Evolutionary conservation across 108 stramenopile genomes (phyloP).

Genomic region (Cyclotella kingstonii): DNA sequence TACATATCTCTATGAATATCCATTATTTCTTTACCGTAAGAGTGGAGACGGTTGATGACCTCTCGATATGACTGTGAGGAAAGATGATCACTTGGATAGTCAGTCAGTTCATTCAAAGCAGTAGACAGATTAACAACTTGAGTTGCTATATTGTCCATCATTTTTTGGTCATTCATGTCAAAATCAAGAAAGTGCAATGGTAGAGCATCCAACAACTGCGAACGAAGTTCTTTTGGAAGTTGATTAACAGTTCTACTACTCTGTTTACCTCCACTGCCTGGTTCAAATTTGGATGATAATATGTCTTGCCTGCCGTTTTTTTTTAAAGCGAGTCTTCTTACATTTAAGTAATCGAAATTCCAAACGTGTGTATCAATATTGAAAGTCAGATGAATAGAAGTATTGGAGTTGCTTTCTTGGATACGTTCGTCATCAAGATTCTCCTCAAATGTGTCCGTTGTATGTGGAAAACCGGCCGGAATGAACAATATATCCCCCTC

Average conservation of each 20-base stretch:
- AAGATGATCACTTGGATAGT: slow-evolving; percentile 15
- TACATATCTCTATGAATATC: slow-evolving; percentile 86
- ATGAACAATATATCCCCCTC: slow-evolving; percentile 86
- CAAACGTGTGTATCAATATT: slow-evolving; percentile 92
- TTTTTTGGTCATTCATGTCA: slow-evolving; percentile 6
- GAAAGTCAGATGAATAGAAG: slow-evolving; percentile 86
- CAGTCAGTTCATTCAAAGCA: slow-evolving; percentile 51
- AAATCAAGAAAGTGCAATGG: slow-evolving; percentile 65
- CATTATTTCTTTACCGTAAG: slow-evolving; percentile 60
- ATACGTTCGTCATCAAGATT: slow-evolving; percentile 31
- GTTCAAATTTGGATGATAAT: slow-evolving; percentile 24
- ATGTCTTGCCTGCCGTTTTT: slow-evolving; percentile 53
- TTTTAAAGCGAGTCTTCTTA: slow-evolving; percentile 59
- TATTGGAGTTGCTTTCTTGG: slow-evolving; percentile 44
- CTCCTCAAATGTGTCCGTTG: slow-evolving; percentile 74
- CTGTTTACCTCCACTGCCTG: too few relatives aligned
- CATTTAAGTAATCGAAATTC: slow-evolving; percentile 82
- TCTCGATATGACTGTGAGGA: slow-evolving; percentile 50
- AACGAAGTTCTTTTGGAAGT: slow-evolving; percentile 46
- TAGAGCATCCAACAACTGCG: slow-evolving; percentile 51
- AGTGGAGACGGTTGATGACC: slow-evolving; percentile 54
- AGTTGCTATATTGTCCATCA: slow-evolving; percentile 36
- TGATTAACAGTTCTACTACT: slow-evolving; percentile 67
- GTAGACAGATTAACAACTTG: slow-evolving; percentile 44
- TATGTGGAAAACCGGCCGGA: slow-evolving; percentile 92